These are phyloP conservation scores for Allium sativum DNA, from an alignment of 106 monocot species.

Conservation along the genomic window DNA sequence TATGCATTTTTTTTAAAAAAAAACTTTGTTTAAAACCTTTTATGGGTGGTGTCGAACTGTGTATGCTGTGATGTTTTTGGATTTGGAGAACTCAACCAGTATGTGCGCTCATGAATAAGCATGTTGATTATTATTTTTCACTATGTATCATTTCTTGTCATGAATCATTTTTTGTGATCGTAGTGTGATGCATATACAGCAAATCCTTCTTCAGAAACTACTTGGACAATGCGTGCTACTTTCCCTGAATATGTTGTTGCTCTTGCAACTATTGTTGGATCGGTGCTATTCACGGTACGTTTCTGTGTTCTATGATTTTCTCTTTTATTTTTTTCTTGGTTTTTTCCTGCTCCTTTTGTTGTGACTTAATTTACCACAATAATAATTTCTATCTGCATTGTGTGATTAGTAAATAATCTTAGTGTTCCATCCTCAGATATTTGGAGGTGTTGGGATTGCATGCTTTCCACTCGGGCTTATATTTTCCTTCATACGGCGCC, in stretches of 20 bases:
- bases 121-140: not conserved
- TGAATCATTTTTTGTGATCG: constrained; percentile 5
- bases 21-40: too few species aligned
- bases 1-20: too few species aligned
- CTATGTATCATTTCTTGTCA: not conserved
- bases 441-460: constrained; percentile 92
- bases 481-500: constrained; percentile 65
- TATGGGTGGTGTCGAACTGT: too few species aligned
- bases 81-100: too few species aligned
- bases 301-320: not conserved
- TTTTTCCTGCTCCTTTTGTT: too few species aligned
- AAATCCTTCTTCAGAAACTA: constrained; percentile 57
- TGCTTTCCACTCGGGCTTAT: constrained; percentile 75
- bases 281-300: constrained; percentile 78
- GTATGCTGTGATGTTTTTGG: too few species aligned
- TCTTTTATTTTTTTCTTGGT: too few species aligned
- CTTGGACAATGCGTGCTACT: constrained; percentile 75
- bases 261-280: constrained; percentile 84
- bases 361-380: not conserved
- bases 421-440: constrained; percentile 36
- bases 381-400: not conserved
- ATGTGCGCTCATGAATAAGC: not conserved
- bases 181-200: constrained; percentile 69
- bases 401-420: not conserved
- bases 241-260: constrained; percentile 97